Conservation (phyloP, 192 early-diverging fungal genomes). For the Rhizoclosmatium globosum region DNA sequence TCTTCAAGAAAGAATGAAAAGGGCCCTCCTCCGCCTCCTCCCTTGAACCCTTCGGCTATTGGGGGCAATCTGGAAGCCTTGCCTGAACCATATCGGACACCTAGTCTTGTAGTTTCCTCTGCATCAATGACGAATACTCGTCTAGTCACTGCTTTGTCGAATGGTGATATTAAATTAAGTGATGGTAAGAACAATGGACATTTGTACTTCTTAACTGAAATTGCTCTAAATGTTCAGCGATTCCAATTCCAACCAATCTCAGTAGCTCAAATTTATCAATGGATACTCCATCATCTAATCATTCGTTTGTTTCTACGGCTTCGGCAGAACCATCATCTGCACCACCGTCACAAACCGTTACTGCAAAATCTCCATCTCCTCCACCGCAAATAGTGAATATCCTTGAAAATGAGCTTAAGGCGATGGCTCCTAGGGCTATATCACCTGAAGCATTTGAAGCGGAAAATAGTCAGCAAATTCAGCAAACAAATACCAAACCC, state of each 20-base stretch:
- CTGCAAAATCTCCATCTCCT: not conserved
- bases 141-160: not conserved
- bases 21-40: slow-evolving; percentile 30
- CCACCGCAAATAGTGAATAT: not conserved
- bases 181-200: not conserved
- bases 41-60: slow-evolving; percentile 26
- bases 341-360: not conserved
- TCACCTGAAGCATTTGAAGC: not conserved
- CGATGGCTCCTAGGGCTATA: not conserved
- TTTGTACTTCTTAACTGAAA: not conserved
- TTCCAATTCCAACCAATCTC: not conserved
- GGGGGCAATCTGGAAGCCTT: not conserved
- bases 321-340: not conserved
- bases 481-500: slow-evolving; percentile 29
- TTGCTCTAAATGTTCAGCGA: not conserved
- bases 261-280: too few species aligned
- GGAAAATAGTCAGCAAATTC: not conserved
- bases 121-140: not conserved
- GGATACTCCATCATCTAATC: too few species aligned
- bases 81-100: not conserved
- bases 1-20: slow-evolving; percentile 13
- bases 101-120: not conserved
- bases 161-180: not conserved
- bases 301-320: not conserved
- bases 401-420: slow-evolving; percentile 1